Base-by-base conservation (phyloP, 2,329 filamentous ascomycete genomes). In the Malbranchea cinnamomea region DNA sequence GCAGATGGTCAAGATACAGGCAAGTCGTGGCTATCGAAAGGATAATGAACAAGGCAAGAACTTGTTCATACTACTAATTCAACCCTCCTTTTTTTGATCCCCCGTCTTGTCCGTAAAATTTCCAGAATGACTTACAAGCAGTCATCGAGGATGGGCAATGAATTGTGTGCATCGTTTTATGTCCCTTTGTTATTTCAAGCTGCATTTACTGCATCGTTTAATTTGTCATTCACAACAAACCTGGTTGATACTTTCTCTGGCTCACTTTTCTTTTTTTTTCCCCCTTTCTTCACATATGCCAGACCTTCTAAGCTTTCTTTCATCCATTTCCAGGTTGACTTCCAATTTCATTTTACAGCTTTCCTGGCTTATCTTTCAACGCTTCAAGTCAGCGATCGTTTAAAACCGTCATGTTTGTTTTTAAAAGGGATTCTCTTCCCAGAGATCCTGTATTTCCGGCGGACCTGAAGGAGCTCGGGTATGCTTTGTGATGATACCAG, bases 391-490 rank as follows among this genome's bases (percentile, higher is more conserved):
- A 9, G 30, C 19, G 13, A 11, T 35, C 12, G 27, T 11, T 6
- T 22, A 17, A n/a, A 18, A 12, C 34, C 43, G 60, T 30, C 22
- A 89, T 94, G 84, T 93, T 89, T 49, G 71, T 76, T 29, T 78
- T 78, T 33, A 62, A 65, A 22, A 71, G 71, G 57, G 63, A 67
- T 6, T 67, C 71, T 41, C 69, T 92, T 3, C 79, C 81, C n/a
- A 51, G 61, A 31, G 80, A 93, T 45, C 67, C 71, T 1, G 48
- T 60, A 8, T 91, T 78, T 47, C 65, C 74, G 7, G 55, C 64
- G 0, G 62, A 79, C 42, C 60, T 95, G 16, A 58, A 71, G 35
- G 59, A 68, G 31, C 71, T 95, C 3, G 85, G 83, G 78, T 87
- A 59, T 28, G 37, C 16, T 9, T 21, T 22, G 4, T 4, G 8